Percentiles rank a stretch among this genome's conserved stretches.
phyloP scores from a whole-genome alignment of 371 early-diverging fungal genomes.

The Polyrhizophydium stewartii region DNA sequence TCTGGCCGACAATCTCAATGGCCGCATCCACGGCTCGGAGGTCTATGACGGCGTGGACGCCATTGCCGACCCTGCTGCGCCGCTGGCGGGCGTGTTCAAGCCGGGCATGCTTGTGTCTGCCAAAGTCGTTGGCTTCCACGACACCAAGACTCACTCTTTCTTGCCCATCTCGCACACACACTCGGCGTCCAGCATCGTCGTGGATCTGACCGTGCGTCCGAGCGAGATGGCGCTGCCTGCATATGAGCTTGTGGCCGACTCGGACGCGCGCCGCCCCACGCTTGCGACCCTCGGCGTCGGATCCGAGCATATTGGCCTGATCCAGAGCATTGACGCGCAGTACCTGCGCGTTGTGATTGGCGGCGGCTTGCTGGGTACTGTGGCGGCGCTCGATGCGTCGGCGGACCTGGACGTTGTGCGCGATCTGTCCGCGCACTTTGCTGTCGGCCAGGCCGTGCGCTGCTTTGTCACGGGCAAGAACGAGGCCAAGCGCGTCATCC shows the following conservation, averaged over 20 bases:
- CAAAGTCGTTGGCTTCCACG: constrained; percentile 63
- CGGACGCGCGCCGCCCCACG: constrained; percentile 11
- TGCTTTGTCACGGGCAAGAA: constrained; percentile 49
- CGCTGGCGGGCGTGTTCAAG: constrained; percentile 29
- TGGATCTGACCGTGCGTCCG: constrained; percentile 51
- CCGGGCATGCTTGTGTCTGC: constrained; percentile 42
- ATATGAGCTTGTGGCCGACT: constrained; percentile 23
- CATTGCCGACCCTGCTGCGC: constrained; percentile 37
- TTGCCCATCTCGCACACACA: constrained; percentile 57
- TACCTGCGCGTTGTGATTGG: constrained; percentile 44
- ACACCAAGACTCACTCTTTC: constrained; percentile 51
- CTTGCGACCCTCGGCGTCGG: constrained; percentile 48
- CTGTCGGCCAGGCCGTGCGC: constrained; percentile 53
- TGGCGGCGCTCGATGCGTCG: constrained; percentile 42
- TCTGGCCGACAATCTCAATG: constrained; percentile 62
- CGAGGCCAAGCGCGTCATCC: constrained; percentile 33
- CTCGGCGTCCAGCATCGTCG: constrained; percentile 33
- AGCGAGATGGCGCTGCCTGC: constrained; percentile 26
- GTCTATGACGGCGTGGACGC: constrained; percentile 42
- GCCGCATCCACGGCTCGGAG: constrained; percentile 65
- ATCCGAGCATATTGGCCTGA: constrained; percentile 49
- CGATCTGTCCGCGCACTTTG: constrained; percentile 46
- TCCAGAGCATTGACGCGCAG: constrained; percentile 44
- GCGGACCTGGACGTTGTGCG: constrained; percentile 39
- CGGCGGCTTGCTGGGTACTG: constrained; percentile 39